Evolutionary conservation across 176 grass and related monocot genomes (phyloP), one percentile per base, ranked within the genome.

Genomic region (Bolboschoenus planiculmis): DNA sequence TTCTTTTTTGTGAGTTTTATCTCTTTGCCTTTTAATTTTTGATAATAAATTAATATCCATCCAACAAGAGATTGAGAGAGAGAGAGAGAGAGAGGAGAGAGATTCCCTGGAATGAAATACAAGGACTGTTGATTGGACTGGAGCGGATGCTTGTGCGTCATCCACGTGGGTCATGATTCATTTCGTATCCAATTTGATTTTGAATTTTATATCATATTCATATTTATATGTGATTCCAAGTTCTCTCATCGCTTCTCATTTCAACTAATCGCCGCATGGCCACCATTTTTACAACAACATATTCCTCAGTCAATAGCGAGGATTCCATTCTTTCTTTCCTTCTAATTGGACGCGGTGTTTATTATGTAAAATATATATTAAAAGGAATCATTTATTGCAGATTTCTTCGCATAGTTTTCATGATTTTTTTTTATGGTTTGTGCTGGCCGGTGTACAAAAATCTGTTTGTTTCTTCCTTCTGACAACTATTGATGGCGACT

Each of bases 71-170:
- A 27, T 29, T 20, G 54, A 44, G 20, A 81, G 35, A 81, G 26
- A 79, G 75, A n/a, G n/a, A n/a, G 29, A 58, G 51, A 81, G 54
- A 81, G 78, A 81, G 54, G 42, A 37, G 24, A 79, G 78, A 81
- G 79, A 81, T 60, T 81, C 79, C 54, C 6, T 26, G n/a, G n/a
- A n/a, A n/a, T n/a, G n/a, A 81, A 62, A 44, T 81, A 61, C 33
- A 58, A 60, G 18, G 31, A 36, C 33, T 26, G 71, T 46, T 63
- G 57, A 81, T 81, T 64, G 79, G 79, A 57, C 40, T 56, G 77
- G 7, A 61, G 36, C 36, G 37, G 35, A 43, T 24, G 79, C 56
- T 63, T 48, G 35, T 63, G 57, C 79, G 55, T 81, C 79, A 81
- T 40, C 55, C 79, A 81, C 56, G 79, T 63, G 79, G 57, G 34